These are phyloP conservation scores for Scopulariopsis brevicaulis DNA, from an alignment of 2,329 filamentous ascomycete species.

Conservation along the genomic window DNA sequence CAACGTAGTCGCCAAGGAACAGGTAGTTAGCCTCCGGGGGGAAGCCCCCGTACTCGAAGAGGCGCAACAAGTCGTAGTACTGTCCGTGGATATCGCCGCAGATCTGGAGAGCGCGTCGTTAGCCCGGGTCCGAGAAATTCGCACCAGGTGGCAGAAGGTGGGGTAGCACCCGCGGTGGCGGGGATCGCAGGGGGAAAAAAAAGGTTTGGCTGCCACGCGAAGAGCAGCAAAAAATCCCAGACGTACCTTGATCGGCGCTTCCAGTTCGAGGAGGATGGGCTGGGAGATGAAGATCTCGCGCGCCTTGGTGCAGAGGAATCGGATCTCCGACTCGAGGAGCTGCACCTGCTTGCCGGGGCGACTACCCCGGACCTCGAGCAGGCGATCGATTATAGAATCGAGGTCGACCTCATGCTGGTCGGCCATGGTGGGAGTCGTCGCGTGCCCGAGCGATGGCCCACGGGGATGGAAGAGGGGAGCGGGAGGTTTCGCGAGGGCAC, in stretches of 20 bases:
- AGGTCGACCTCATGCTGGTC: slow-evolving; percentile 84
- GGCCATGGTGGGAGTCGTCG: slow-evolving; percentile 37
- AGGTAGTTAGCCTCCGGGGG: slow-evolving; percentile 98
- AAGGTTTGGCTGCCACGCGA: background rate
- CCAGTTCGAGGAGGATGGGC: slow-evolving; percentile 92
- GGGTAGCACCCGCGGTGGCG: background rate
- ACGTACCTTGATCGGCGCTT: slow-evolving; percentile 95
- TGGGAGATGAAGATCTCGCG: slow-evolving; percentile 99
- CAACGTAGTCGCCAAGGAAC: slow-evolving; percentile 97
- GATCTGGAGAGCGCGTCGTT: slow-evolving; percentile 48
- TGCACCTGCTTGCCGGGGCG: slow-evolving; percentile 98
- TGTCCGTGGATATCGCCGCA: slow-evolving; percentile 99
- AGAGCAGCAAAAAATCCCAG: background rate
- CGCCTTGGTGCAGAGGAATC: slow-evolving; percentile 95
- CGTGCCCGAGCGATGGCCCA: slow-evolving; percentile 25
- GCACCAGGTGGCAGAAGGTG: background rate
- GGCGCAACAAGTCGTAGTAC: slow-evolving; percentile 93
- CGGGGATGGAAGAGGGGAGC: slow-evolving; percentile 14
- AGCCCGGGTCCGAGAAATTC: background rate
- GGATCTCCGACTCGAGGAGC: slow-evolving; percentile 90
- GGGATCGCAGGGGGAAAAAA: background rate
- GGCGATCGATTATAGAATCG: slow-evolving; percentile 97
- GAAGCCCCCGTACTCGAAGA: slow-evolving; percentile 98
- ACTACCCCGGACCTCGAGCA: slow-evolving; percentile 95
- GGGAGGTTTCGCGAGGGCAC: slow-evolving; percentile 4